Conservation (phyloP, 179 eudicot species). For the Spergularia azorica region DNA sequence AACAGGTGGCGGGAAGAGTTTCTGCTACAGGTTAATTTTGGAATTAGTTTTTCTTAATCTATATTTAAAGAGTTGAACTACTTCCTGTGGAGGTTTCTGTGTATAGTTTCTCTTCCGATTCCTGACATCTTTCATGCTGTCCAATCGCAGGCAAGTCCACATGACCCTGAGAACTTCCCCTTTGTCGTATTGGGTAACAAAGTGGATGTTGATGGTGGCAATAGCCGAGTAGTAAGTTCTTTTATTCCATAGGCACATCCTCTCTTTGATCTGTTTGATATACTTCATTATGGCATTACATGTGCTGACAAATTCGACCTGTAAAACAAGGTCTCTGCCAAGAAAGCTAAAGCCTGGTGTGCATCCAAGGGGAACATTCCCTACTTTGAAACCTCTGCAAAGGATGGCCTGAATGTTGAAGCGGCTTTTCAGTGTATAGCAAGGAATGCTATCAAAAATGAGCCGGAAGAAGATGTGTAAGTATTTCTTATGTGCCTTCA, state of each 20-base stretch:
- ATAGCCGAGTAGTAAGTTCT: conserved; percentile 58
- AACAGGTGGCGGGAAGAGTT: conserved; percentile 91
- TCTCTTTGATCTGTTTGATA: not conserved
- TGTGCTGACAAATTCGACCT: conserved; percentile 17
- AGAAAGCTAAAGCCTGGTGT: conserved; percentile 86
- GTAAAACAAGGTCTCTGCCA: conserved; percentile 60
- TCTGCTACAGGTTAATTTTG: conserved; percentile 57
- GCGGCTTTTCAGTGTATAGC: conserved; percentile 80
- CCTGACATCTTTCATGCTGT: conserved; percentile 9
- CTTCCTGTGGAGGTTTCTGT: not conserved
- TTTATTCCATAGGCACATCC: not conserved
- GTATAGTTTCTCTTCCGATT: not conserved
- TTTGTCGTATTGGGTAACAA: conserved; percentile 88
- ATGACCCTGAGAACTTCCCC: conserved; percentile 86
- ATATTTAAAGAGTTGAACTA: not conserved
- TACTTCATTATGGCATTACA: not conserved
- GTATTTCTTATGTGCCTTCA: conserved; percentile 21
- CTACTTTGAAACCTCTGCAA: conserved; percentile 79
- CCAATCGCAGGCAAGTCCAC: conserved; percentile 69
- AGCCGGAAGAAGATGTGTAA: conserved; percentile 79
- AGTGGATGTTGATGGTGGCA: conserved; percentile 76
- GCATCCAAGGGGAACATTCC: conserved; percentile 81
- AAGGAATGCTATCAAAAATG: conserved; percentile 67
- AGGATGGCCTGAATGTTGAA: conserved; percentile 73
- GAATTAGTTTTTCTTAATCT: not conserved